phyloP scores from a whole-genome alignment of 225 moss, liverwort and hornwort genomes.

The Asterella californica region DNA sequence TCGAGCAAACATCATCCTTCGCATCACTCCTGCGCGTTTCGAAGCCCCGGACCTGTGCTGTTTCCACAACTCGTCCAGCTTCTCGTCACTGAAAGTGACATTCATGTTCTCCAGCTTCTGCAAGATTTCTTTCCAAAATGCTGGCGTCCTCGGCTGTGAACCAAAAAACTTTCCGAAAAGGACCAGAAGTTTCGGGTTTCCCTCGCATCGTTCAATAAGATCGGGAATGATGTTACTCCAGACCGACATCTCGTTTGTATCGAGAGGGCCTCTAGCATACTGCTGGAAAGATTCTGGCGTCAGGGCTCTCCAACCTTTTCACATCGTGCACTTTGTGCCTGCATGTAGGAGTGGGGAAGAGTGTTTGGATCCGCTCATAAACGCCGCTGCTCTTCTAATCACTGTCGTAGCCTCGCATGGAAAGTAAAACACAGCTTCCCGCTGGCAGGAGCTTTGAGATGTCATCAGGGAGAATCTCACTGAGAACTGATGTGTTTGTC shows the following conservation, averaged over 20 bases:
- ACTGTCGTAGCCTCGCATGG: not conserved
- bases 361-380: not conserved
- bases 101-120: not conserved
- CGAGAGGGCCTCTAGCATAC: not conserved
- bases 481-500: not conserved
- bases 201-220: not conserved
- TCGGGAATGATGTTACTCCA: not conserved
- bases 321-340: not conserved
- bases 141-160: not conserved
- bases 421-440: not conserved
- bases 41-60: not conserved
- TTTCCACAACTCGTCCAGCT: not conserved
- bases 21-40: not conserved
- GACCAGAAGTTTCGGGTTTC: not conserved
- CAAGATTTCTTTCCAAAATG: not conserved
- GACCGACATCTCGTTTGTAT: not conserved
- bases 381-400: no score
- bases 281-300: not conserved
- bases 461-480: not conserved
- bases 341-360: not conserved
- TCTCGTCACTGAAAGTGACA: not conserved
- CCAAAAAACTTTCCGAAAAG: not conserved
- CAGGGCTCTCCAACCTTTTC: not conserved
- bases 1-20: not conserved
- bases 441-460: not conserved